These are phyloP conservation scores for Sambucus nigra DNA, from an alignment of 129 eudicot genomes.

Conservation along the genomic window DNA sequence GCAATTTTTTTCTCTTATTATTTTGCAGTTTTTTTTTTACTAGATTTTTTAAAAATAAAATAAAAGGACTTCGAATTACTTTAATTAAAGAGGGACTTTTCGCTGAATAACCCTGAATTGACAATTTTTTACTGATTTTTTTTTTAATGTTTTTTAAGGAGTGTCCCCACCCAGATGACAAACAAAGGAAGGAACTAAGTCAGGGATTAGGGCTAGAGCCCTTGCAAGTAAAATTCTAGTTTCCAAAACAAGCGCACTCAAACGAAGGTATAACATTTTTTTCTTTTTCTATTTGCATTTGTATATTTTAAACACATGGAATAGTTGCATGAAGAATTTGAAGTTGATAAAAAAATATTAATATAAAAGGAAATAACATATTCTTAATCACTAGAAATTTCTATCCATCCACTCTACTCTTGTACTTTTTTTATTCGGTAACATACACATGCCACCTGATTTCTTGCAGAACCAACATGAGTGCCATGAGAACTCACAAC, in stretches of 20 bases:
- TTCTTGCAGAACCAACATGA: slow-evolving; percentile 50
- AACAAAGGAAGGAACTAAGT: slow-evolving; percentile 45
- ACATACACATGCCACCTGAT: too few relatives aligned
- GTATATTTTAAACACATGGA: too few relatives aligned
- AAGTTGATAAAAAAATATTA: background rate
- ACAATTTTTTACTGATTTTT: background rate
- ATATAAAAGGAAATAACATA: background rate
- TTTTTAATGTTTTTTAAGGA: slow-evolving; percentile 38
- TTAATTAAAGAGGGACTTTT: too few relatives aligned
- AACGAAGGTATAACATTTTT: slow-evolving; percentile 27
- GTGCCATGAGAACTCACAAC: slow-evolving; percentile 46
- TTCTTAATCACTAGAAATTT: background rate
- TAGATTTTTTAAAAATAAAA: too few relatives aligned
- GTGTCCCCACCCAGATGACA: slow-evolving; percentile 50
- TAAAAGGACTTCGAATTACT: too few relatives aligned
- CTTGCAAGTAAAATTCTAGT: slow-evolving; percentile 55
- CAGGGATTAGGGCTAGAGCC: slow-evolving; percentile 35
- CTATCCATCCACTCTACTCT: background rate
- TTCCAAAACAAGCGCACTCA: slow-evolving; percentile 61
- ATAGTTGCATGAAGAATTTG: background rate
- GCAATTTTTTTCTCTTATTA: background rate
- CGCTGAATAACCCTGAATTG: background rate
- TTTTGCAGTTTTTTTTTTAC: too few relatives aligned
- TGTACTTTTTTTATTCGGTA: background rate
- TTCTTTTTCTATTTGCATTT: background rate